Percentiles rank a stretch among this genome's conserved stretches.
Conservation (phyloP, 768 basidiomycete genomes). For the Boletus reticuloceps region DNA sequence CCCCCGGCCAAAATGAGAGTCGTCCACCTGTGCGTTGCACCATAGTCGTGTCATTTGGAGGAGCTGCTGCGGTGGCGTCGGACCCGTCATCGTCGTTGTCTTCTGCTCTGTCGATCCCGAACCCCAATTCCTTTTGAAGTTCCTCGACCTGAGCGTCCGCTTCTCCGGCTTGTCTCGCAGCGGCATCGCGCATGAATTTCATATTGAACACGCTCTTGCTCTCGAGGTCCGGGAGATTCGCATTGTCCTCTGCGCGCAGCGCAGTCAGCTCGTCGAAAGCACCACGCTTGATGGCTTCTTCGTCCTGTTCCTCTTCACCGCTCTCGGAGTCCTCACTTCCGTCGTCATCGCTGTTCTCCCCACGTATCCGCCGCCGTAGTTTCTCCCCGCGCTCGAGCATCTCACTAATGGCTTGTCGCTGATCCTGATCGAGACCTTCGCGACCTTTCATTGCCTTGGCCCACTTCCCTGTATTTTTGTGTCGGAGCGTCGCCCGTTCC, state of each 20-base stretch:
- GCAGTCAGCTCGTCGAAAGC: slow-evolving; percentile 78
- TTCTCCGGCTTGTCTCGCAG: slow-evolving; percentile 57
- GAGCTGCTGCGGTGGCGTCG: slow-evolving; percentile 27
- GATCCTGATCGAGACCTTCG: slow-evolving; percentile 64
- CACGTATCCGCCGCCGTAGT: slow-evolving; percentile 72
- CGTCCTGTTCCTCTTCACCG: slow-evolving; percentile 36
- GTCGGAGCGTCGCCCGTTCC: slow-evolving; percentile 86
- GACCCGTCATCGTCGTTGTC: slow-evolving; percentile 30
- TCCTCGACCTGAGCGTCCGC: slow-evolving; percentile 68
- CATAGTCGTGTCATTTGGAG: slow-evolving; percentile 33
- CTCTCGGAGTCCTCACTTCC: slow-evolving; percentile 46
- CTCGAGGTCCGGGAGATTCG: slow-evolving; percentile 24
- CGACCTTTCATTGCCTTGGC: slow-evolving; percentile 69
- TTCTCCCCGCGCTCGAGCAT: slow-evolving; percentile 85
- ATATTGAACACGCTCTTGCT: slow-evolving; percentile 83
- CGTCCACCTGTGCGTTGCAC: slow-evolving; percentile 67
- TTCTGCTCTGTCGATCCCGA: slow-evolving; percentile 30
- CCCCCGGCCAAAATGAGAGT: slow-evolving; percentile 57
- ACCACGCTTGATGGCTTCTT: slow-evolving; percentile 51
- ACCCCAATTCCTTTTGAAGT: slow-evolving; percentile 67
- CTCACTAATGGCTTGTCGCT: slow-evolving; percentile 70
- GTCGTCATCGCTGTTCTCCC: slow-evolving; percentile 57
- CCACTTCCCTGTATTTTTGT: slow-evolving; percentile 89
- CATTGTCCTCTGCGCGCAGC: slow-evolving; percentile 42
- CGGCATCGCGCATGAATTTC: slow-evolving; percentile 98